Conservation (phyloP, 2,329 filamentous ascomycete genomes). For the Teratosphaeria gauchensis region DNA sequence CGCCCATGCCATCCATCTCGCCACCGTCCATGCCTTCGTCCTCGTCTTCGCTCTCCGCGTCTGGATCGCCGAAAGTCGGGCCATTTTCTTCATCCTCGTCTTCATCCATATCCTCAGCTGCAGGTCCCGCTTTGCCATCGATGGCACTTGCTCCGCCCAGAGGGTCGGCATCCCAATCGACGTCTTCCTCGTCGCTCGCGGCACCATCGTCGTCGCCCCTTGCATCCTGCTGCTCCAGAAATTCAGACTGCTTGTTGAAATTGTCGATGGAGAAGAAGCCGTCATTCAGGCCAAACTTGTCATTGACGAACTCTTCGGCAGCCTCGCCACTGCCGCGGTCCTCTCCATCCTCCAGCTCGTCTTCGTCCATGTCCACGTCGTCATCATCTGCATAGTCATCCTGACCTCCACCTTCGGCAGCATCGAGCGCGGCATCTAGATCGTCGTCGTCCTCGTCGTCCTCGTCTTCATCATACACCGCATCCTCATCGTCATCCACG, state of each 20-base stretch:
- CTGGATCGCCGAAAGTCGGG: constrained; percentile 73
- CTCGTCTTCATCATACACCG: constrained; percentile 6
- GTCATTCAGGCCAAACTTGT: constrained; percentile 83
- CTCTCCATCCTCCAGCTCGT: constrained; percentile 27
- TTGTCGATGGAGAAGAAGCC: constrained; percentile 97
- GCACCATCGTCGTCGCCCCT: constrained; percentile 66
- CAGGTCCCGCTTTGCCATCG: constrained; percentile 19
- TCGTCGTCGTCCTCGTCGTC: constrained; percentile 29
- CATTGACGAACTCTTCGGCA: constrained; percentile 52
- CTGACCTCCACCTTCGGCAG: constrained; percentile 14
- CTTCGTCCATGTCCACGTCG: constrained; percentile 30
- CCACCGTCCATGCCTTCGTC: constrained; percentile 48
- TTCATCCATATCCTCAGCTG: constrained; percentile 37
- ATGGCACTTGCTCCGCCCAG: constrained; percentile 35
- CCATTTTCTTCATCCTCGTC: constrained; percentile 65
- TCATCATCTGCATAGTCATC: constrained; percentile 29
- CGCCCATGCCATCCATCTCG: constrained; percentile 42
- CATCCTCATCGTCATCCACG: constrained; percentile 21
- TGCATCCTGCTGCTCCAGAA: constrained; percentile 76
- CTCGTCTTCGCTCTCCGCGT: constrained; percentile 55
- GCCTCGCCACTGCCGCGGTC: constrained; percentile 38
- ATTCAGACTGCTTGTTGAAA: constrained; percentile 90
- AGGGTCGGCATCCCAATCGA: constrained; percentile 82
- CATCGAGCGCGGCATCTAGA: constrained; percentile 26
- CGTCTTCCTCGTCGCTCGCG: constrained; percentile 67